Percentiles rank a stretch among this genome's conserved stretches.
Conservation (phyloP, 2,329 filamentous ascomycete species). For the Tolypocladium cylindrosporum region DNA sequence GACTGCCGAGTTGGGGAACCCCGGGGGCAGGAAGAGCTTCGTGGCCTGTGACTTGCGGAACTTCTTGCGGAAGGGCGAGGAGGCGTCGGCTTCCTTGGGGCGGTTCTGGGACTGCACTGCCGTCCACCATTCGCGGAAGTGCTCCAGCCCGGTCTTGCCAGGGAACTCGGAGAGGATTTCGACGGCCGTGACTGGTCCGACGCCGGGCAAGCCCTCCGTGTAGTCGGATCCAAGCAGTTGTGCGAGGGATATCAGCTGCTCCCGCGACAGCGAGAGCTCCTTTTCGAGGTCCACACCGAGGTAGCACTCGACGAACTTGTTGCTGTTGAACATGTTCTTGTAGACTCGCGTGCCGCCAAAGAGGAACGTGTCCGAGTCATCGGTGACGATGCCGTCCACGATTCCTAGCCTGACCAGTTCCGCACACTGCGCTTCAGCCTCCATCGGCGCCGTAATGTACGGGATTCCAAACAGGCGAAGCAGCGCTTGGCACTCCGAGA, state of each 20-base stretch:
- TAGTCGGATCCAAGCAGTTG: conserved; percentile 92
- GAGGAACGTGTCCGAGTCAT: conserved; percentile 92
- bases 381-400: conserved; percentile 95
- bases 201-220: conserved; percentile 79
- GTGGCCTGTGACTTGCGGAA: conserved; percentile 71
- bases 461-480: conserved; percentile 86
- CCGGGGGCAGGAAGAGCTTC: conserved; percentile 75
- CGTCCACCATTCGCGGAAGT: conserved; percentile 83
- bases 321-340: conserved; percentile 99
- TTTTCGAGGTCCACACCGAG: conserved; percentile 73
- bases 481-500: conserved; percentile 86
- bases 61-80: conserved; percentile 66
- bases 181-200: conserved; percentile 88
- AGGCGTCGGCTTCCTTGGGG: conserved; percentile 49
- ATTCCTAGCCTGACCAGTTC: conserved; percentile 78
- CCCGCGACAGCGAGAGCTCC: conserved; percentile 78
- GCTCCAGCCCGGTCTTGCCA: conserved; percentile 46
- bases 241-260: conserved; percentile 79
- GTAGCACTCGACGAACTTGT: conserved; percentile 97
- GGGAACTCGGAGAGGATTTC: conserved; percentile 91
- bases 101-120: conserved; percentile 62
- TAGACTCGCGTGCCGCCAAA: conserved; percentile 95
- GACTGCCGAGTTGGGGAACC: conserved; percentile 71
- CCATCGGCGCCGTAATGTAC: conserved; percentile 97
- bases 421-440: conserved; percentile 95